Base-by-base conservation (phyloP, 169 alveolate species). In the Cryptosporidium xiaoi region DNA sequence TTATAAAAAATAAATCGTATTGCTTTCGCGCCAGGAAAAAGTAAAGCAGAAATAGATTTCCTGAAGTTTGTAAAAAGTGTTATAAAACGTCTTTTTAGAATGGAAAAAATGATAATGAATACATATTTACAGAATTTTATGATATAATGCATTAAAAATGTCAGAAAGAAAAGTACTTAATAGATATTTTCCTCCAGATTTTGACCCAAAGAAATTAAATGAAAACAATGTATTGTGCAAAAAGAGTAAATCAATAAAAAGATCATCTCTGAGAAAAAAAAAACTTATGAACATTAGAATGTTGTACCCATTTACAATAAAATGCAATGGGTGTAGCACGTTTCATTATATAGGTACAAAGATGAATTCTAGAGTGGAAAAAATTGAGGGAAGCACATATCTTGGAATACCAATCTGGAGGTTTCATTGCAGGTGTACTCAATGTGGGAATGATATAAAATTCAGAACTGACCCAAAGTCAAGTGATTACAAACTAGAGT, bases 181-280 rank as follows among this genome's bases (percentile, higher is more conserved):
- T 90, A 97, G 97, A 92, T 98, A 98, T 90, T 98, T 97, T 82
- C 99, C 99, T 2, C 99, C 99, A 31, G 99, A 98, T 90, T 98
- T 97, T 91, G 99, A 98, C 91, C 99, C 99, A 44, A 95, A 95
- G 62, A 96, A 96, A 90, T 90, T 97, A 56, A 90, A 90, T 84
- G 96, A 95, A 90, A 94, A 94, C 82, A 96, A 96, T 65, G 91
- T 91, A 48, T 82, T 92, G 20, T 84, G 95, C n/a, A 40, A 84
- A 83, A 84, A 2, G 93, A 93, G 82, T 92, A 87, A 65, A 91
- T 84, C 69, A 89, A 51, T 82, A 83, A n/a, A 91, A 90, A 83
- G 64, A 83, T 82, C 51, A 71, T 83, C 29, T 50, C 50, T 65
- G 77, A 82, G 18, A 87, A 83, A 90, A 65, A 83, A 93, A 53